Evolutionary conservation across 805 yeast species (phyloP), one percentile per base, ranked within the genome.

Genomic region (Candida cerambycidarum): DNA sequence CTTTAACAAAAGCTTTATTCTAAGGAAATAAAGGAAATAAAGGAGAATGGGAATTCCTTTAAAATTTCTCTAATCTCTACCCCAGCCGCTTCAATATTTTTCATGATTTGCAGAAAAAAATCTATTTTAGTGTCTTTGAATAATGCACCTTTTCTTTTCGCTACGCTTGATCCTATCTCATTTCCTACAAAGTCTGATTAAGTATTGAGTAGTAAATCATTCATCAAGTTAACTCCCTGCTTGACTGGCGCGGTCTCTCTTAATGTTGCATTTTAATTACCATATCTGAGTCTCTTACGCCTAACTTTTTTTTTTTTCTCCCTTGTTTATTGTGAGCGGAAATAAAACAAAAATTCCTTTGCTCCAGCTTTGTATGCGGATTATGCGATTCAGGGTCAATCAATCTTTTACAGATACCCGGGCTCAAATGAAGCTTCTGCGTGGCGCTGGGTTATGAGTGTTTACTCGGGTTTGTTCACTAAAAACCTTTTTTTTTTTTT

Each of bases 401-500:
- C 38, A 34, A 34, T 34, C 29, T 34, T 6, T 17, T 18, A 23
- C 29, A 34, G n/a, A 3, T 4, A 15, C 13, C 38, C 7, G 38
- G 27, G 38, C 38, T 34, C 38, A 15, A 10, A 23, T 23, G 3
- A 7, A 16, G 38, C 29, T 34, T 34, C 38, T 24, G 21, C 38
- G 27, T 34, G 38, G 27, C 38, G 29, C 38, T 16, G n/a, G 29
- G 38, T 34, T 34, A 34, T 21, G 38, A 23, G 38, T 23, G 38
- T 23, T 34, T 8, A 15, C 19, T 13, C 38, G 27, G 27, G 29
- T 15, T 21, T 34, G 29, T 34, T 34, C 27, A 34, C 29, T 32
- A 30, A 30, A 30, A 11, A 25, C n/a, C 29, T 25, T 25, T 25
- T 25, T 25, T 25, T 25, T 25, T 25, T 11, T 25, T 12, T 21